Evolutionary conservation across 2,329 filamentous ascomycete genomes (phyloP).

Genomic region (Venturia asperata): DNA sequence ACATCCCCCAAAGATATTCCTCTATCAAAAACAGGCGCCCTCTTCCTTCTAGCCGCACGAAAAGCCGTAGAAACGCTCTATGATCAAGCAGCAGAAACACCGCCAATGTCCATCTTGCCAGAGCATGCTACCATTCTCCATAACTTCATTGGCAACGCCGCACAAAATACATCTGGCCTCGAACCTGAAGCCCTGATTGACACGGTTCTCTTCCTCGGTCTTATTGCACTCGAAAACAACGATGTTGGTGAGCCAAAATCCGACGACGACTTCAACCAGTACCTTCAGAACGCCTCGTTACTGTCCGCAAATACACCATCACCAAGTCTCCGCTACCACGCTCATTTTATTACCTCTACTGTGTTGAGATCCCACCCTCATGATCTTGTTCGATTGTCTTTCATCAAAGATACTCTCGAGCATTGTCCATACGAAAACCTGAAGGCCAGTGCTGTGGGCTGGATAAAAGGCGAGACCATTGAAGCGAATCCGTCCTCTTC

Average conservation of each 20-base stretch:
- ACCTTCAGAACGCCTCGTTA: constrained; percentile 44
- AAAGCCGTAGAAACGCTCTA: constrained; percentile 45
- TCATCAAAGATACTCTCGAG: constrained; percentile 50
- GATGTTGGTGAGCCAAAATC: constrained; percentile 40
- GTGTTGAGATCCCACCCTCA: constrained; percentile 49
- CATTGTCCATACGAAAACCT: constrained; percentile 48
- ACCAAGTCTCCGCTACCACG: constrained; percentile 41
- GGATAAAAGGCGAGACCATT: constrained; percentile 54
- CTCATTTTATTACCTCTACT: constrained; percentile 43
- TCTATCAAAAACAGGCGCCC: constrained; percentile 48
- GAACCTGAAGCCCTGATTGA: constrained; percentile 49
- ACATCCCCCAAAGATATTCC: constrained; percentile 47
- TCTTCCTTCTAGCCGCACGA: constrained; percentile 49
- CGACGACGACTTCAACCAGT: constrained; percentile 47
- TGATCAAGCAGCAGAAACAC: constrained; percentile 33
- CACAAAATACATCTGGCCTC: constrained; percentile 35
- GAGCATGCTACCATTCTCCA: constrained; percentile 45
- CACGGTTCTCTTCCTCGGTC: constrained; percentile 45
- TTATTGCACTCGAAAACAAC: constrained; percentile 43
- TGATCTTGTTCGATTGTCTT: constrained; percentile 43
- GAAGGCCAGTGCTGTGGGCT: constrained; percentile 51
- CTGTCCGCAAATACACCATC: constrained; percentile 44
- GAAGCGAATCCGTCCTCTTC: constrained; percentile 33
- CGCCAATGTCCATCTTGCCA: constrained; percentile 44
- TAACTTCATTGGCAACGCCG: constrained; percentile 43